Base-by-base conservation (phyloP, 352 stramenopile species). In the Vaucheria bursata region DNA sequence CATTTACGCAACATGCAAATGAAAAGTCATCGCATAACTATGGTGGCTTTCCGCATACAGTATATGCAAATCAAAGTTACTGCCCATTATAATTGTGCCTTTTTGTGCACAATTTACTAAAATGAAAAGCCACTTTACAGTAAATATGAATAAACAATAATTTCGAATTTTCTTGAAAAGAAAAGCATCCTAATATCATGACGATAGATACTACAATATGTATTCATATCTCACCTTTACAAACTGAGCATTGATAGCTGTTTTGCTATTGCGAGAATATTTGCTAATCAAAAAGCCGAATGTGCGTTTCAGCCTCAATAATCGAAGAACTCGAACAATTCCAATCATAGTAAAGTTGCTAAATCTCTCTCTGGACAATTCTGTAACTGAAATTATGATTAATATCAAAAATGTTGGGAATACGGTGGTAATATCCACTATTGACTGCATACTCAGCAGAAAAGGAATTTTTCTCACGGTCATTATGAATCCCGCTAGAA, bases 381-480 rank as follows among this genome's bases (percentile, higher is more conserved):
- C 25, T 25, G 8, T 74, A 6, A 8, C 75, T 29, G 70, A 33
- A 52, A 80, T n/a, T n/a, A n/a, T n/a, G 45, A 76, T 68, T 5
- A 80, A 38, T 12, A 78, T 72, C 7, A 78, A 12, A 35, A 75
- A 80, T 29, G 75, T 70, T 29, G 75, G 75, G 29, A 59, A 66
- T 3, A 80, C 75, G 32, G 75, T 80, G 67, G 53, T 36, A 37
- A 80, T 52, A 32, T 80, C 75, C 53, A 80, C 75, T 7, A 80
- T 0, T 36, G 75, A 67, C 45, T 80, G 75, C 1, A 80, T 45
- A 2, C 68, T 72, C 29, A 78, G 34, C 67, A 80, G 68, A 70
- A 77, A 38, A 2, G 7, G 18, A 36, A 80, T 37, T 70, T 80
- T 80, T 49, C 45, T 50, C 0, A 45, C 31, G 5, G 75, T 70